Percentiles rank a stretch among this genome's conserved stretches.
These are phyloP conservation scores for Pyricularia pennisetigena DNA, from an alignment of 2,329 filamentous ascomycete genomes.

Conservation along the genomic window DNA sequence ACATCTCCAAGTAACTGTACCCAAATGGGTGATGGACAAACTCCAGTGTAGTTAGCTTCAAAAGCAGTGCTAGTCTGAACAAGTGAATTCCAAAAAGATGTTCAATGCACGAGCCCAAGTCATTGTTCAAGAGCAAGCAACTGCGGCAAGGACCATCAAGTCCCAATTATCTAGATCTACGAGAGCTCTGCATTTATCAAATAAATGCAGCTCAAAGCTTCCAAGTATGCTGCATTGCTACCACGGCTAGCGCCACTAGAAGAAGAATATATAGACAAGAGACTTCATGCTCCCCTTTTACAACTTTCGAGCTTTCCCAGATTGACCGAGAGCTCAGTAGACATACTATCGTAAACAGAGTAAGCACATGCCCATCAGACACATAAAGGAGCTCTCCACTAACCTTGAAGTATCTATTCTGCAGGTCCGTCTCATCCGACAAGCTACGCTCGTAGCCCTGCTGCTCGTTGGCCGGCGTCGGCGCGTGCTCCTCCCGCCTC, in stretches of 20 bases:
- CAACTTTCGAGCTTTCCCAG: neutral
- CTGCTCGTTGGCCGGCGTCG: neutral
- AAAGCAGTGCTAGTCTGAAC: neutral
- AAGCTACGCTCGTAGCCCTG: neutral
- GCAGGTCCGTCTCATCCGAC: neutral
- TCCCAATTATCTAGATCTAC: too few relatives aligned
- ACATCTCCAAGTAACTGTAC: neutral
- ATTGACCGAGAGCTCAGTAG: neutral
- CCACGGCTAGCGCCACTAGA: neutral
- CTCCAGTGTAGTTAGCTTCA: neutral
- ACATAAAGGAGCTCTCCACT: neutral
- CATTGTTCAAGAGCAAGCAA: neutral
- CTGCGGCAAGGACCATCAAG: neutral
- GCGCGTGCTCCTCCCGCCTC: neutral
- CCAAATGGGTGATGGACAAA: neutral
- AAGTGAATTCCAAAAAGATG: neutral
- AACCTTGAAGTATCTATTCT: neutral
- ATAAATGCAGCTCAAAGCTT: too few relatives aligned
- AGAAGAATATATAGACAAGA: too few relatives aligned
- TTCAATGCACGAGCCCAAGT: too few relatives aligned
- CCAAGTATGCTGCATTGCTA: neutral
- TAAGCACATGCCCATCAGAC: neutral
- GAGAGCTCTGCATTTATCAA: too few relatives aligned
- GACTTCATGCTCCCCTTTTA: neutral
- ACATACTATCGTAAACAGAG: neutral